Conservation (phyloP, 75 land plant species). For the Pinus taeda region DNA sequence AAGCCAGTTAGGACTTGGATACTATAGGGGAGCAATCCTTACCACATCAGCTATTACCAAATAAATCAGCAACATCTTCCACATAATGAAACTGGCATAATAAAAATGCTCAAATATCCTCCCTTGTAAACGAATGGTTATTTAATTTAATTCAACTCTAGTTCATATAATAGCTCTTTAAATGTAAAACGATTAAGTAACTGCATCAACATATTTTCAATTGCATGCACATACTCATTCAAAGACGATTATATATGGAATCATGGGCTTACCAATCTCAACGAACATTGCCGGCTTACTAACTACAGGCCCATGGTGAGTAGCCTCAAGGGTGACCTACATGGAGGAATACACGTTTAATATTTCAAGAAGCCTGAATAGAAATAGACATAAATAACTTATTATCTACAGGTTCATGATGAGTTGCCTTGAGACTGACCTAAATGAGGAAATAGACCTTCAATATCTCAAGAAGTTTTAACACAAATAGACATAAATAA, state of each 20-base stretch:
- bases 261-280: constrained; percentile 65
- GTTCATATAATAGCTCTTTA: neutral
- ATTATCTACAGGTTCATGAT: constrained; percentile 67
- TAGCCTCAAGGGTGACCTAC: constrained; percentile 72
- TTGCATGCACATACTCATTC: constrained; percentile 1
- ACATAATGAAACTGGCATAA: neutral
- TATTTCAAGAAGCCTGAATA: neutral
- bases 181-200: neutral
- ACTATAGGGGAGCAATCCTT: no score
- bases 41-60: neutral
- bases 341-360: neutral
- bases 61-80: neutral
- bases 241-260: neutral
- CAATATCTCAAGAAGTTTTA: neutral
- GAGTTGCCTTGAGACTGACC: constrained; percentile 76
- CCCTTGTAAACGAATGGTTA: neutral
- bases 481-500: neutral
- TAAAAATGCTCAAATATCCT: neutral
- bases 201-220: neutral
- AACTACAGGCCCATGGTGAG: constrained; percentile 80
- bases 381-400: constrained; percentile 61
- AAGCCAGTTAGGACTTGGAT: no score
- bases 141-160: neutral
- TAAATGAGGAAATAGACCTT: constrained; percentile 4
- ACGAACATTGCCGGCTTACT: constrained; percentile 68